phyloP scores from a whole-genome alignment of 768 basidiomycete species.

The Suillus clintonianus region DNA sequence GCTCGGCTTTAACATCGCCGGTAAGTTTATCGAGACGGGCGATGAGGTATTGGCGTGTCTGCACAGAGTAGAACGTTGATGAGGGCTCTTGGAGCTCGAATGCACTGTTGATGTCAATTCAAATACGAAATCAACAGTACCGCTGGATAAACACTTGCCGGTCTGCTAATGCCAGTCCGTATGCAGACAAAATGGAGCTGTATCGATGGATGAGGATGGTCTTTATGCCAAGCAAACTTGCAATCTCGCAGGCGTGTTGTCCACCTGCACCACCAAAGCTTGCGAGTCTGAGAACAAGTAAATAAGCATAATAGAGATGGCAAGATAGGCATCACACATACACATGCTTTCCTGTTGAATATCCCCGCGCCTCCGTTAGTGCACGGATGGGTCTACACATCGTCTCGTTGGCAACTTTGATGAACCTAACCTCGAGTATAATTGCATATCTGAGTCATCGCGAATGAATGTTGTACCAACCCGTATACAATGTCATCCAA shows the following conservation, averaged over 20 bases:
- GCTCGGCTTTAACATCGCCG: conserved; percentile 59
- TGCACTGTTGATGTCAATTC: conserved; percentile 47
- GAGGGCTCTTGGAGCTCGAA: conserved; percentile 89
- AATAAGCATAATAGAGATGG: not conserved
- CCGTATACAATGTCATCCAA: conserved; percentile 90
- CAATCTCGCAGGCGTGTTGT: conserved; percentile 93
- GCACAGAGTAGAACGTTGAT: conserved; percentile 72
- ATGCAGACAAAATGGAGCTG: conserved; percentile 91
- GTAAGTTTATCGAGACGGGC: conserved; percentile 72
- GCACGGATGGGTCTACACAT: conserved; percentile 94
- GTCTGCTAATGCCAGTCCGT: conserved; percentile 91
- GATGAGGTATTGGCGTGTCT: conserved; percentile 55
- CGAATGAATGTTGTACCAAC: conserved; percentile 41
- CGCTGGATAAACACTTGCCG: conserved; percentile 37
- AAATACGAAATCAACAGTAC: not conserved
- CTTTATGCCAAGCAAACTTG: conserved; percentile 80
- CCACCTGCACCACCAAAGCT: conserved; percentile 91
- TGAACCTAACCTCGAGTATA: conserved; percentile 57
- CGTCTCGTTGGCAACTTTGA: conserved; percentile 95
- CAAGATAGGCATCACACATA: conserved; percentile 22
- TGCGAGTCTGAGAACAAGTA: conserved; percentile 53
- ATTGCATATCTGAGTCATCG: not conserved
- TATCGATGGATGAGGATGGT: conserved; percentile 88
- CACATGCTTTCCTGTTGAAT: conserved; percentile 78
- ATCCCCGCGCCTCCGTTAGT: conserved; percentile 86